Evolutionary conservation across 2,329 filamentous ascomycete species (phyloP), one percentile per base, ranked within the genome.

Genomic region (Beauveria rudraprayagi): DNA sequence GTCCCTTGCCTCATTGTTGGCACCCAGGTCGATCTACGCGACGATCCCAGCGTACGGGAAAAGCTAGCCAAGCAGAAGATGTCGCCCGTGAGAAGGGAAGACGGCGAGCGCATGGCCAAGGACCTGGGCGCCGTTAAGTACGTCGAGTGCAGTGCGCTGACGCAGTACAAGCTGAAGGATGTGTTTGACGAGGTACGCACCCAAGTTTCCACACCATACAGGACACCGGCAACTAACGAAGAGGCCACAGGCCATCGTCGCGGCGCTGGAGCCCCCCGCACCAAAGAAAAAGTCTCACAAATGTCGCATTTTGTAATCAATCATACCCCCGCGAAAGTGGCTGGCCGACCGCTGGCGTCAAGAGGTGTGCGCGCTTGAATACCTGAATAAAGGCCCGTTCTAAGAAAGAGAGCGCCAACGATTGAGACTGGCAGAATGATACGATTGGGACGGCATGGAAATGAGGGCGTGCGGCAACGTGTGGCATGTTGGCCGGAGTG

Each of bases 111-210:
- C 68, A 97, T 97, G 91, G 93, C 94, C 3, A 96, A 93, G 80
- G 93, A 97, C 65, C 79, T 97, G n/a, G 92, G 92, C 64, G 94
- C 94, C 5, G 91, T 99, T 70, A 97, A 97, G 81, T 99, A 99
- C 70, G 94, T 97, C 66, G 94, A 99, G 79, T 99, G 94, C 80
- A 97, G 92, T 73, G 94, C 94, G 62, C 79, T 99, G 75, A 97
- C 94, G 65, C 94, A 99, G 80, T 97, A 92, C 80, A 97, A 97
- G 79, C 80, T 99, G 67, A 99, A 99, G 83, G 94, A 97, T 72
- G 94, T 99, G 19, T 99, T 99, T 77, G 94, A 99, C 71, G 94
- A 97, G 89, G 92, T 96, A 83, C 72, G 55, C 53, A 5, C 37
- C 19, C 30, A 44, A 26, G 40, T 28, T 30, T 61, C 11, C 10